Percentiles rank a stretch among this genome's conserved stretches.
These are phyloP conservation scores for Angophora floribunda DNA, from an alignment of 345 rosid species.

Conservation along the genomic window DNA sequence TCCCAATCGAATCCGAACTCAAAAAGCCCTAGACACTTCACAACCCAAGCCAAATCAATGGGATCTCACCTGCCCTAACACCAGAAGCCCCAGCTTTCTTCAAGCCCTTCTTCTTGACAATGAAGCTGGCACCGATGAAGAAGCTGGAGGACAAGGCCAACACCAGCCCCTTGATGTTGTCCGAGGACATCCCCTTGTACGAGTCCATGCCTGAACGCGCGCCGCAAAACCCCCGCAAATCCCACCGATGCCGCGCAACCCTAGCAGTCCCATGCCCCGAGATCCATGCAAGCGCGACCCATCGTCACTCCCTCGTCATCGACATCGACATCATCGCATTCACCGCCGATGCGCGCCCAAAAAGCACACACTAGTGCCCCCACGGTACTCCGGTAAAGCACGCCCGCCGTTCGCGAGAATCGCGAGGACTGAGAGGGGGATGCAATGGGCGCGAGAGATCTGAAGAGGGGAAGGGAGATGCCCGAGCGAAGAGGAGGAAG, in stretches of 20 bases:
- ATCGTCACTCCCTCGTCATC: neutral
- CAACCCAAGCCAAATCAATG: neutral
- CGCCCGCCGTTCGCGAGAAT: neutral
- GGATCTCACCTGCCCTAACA: conserved; percentile 46
- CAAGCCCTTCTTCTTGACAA: conserved; percentile 84
- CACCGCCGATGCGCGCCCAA: neutral
- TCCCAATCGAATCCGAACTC: neutral
- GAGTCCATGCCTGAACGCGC: conserved; percentile 22
- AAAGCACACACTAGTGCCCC: neutral
- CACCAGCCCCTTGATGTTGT: conserved; percentile 76
- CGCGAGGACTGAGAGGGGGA: neutral
- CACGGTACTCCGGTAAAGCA: neutral
- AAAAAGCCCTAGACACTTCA: neutral
- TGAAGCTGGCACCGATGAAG: conserved; percentile 86
- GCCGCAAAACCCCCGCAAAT: neutral
- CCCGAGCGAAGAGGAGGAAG: neutral
- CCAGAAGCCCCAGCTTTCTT: conserved; percentile 69
- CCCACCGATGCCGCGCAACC: neutral
- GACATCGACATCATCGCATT: neutral
- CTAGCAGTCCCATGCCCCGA: conserved; percentile 2
- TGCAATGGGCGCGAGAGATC: neutral
- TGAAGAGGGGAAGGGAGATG: neutral
- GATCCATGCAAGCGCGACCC: neutral
- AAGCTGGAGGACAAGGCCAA: conserved; percentile 75
- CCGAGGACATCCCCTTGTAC: conserved; percentile 66